Percentiles rank a stretch among this genome's conserved stretches.
Evolutionary conservation across 2,329 filamentous ascomycete genomes (phyloP).

Genomic region (Aspergillus jensenii): DNA sequence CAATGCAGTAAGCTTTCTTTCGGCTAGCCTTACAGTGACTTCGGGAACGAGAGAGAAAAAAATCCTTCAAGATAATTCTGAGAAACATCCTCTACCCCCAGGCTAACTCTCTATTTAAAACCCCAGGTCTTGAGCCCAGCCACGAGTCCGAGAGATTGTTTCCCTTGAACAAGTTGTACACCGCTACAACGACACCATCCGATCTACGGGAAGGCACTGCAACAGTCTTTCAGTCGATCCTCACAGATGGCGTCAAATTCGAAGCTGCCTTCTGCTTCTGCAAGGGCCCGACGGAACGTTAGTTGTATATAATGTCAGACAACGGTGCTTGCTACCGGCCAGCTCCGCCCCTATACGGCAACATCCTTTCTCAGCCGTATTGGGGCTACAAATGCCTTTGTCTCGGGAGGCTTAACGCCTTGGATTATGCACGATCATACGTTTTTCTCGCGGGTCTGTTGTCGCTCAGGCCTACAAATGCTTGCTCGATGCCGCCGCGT

Average conservation of each 20-base stretch:
- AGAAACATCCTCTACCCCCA: background rate
- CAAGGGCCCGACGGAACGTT: slow-evolving; percentile 23
- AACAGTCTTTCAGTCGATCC: slow-evolving; percentile 11
- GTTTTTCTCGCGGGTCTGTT: background rate
- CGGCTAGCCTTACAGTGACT: background rate
- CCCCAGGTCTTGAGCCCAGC: slow-evolving; percentile 5
- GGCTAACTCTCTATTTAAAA: slow-evolving; percentile 16
- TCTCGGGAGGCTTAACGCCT: background rate
- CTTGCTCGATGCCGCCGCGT: background rate
- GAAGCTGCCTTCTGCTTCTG: slow-evolving; percentile 15
- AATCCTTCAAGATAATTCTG: background rate
- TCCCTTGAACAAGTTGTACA: slow-evolving; percentile 18
- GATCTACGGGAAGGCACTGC: slow-evolving; percentile 18
- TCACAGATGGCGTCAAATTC: slow-evolving; percentile 11
- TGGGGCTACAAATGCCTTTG: background rate
- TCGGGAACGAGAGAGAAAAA: background rate
- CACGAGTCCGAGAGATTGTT: slow-evolving; percentile 5
- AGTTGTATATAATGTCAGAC: slow-evolving; percentile 17
- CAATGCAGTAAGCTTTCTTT: background rate
- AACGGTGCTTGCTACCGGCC: slow-evolving; percentile 12
- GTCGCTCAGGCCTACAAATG: slow-evolving; percentile 2
- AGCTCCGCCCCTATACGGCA: slow-evolving; percentile 3
- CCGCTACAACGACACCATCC: slow-evolving; percentile 18
- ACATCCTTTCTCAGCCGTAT: background rate
- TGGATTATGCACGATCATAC: slow-evolving; percentile 7